Evolutionary conservation across 805 yeast species (phyloP).

Genomic region (Schizosaccharomyces japonicus): DNA sequence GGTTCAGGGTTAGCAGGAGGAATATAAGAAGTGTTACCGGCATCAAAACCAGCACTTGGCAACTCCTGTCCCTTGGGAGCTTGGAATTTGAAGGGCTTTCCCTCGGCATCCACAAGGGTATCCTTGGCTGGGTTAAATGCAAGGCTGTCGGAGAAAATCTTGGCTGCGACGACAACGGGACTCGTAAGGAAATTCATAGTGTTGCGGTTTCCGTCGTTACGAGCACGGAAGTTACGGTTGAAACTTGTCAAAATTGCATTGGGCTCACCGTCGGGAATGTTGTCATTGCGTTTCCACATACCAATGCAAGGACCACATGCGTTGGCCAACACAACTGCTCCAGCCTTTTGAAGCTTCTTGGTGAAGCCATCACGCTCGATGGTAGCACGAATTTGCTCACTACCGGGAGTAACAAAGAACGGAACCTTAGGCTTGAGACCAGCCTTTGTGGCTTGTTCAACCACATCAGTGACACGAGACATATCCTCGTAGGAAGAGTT

Average conservation of each 20-base stretch:
- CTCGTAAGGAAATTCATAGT: conserved; percentile 94
- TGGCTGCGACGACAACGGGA: conserved; percentile 83
- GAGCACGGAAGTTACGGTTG: conserved; percentile 93
- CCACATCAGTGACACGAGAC: conserved; percentile 87
- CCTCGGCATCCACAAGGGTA: conserved; percentile 64
- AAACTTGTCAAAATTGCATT: conserved; percentile 91
- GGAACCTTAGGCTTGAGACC: conserved; percentile 82
- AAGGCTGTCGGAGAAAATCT: conserved; percentile 87
- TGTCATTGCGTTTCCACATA: conserved; percentile 76
- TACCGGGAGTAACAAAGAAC: conserved; percentile 90
- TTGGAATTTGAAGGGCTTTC: conserved; percentile 67
- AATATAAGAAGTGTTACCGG: conserved; percentile 71
- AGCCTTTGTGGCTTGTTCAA: conserved; percentile 68
- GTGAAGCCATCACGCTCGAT: conserved; percentile 90
- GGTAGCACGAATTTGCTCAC: conserved; percentile 95
- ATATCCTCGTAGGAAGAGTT: conserved; percentile 96
- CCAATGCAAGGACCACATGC: conserved; percentile 99
- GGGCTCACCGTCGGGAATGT: conserved; percentile 24
- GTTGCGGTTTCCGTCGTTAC: conserved; percentile 95
- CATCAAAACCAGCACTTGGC: conserved; percentile 72
- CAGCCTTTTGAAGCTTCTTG: conserved; percentile 66
- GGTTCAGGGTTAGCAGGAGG: conserved; percentile 80
- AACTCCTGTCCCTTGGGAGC: conserved; percentile 81
- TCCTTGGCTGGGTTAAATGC: conserved; percentile 90
- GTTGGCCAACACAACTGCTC: conserved; percentile 85